Evolutionary conservation across 495 filamentous ascomycete species (phyloP).

Genomic region (Gamarada debralockiae): DNA sequence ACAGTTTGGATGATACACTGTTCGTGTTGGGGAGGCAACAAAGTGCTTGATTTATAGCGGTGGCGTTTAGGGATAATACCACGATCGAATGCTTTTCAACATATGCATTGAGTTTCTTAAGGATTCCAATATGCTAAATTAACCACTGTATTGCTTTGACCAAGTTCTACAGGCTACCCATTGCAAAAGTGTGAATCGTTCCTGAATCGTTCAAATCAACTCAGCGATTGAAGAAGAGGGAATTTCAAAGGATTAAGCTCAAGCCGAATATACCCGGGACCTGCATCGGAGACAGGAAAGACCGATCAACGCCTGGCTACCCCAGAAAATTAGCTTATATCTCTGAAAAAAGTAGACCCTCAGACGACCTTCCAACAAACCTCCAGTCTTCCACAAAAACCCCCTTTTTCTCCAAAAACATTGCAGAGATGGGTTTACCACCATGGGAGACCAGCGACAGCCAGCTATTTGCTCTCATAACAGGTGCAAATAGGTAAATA

Average conservation of each 20-base stretch:
- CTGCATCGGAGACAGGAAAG: too few relatives aligned
- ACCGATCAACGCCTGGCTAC: too few relatives aligned
- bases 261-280: too few relatives aligned
- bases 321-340: too few relatives aligned
- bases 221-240: too few relatives aligned
- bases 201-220: neutral
- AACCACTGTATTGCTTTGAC: too few relatives aligned
- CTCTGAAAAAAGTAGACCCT: too few relatives aligned
- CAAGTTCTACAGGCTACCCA: too few relatives aligned
- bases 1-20: neutral
- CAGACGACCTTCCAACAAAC: neutral
- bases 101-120: too few relatives aligned
- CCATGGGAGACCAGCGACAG: conserved; percentile 47
- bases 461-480: conserved; percentile 57
- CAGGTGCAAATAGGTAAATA: conserved; percentile 68
- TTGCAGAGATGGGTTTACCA: conserved; percentile 27
- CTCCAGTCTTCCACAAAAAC: neutral
- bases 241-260: too few relatives aligned
- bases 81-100: neutral
- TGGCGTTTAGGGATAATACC: conserved; percentile 25
- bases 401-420: neutral
- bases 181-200: too few relatives aligned
- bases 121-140: too few relatives aligned
- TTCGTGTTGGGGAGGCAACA: neutral
- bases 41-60: conserved; percentile 13